A percentile compares a stretch with the other conserved stretches of the same genome.
Conservation (phyloP, 805 yeast genomes). For the Hagleromyces aurorensis region DNA sequence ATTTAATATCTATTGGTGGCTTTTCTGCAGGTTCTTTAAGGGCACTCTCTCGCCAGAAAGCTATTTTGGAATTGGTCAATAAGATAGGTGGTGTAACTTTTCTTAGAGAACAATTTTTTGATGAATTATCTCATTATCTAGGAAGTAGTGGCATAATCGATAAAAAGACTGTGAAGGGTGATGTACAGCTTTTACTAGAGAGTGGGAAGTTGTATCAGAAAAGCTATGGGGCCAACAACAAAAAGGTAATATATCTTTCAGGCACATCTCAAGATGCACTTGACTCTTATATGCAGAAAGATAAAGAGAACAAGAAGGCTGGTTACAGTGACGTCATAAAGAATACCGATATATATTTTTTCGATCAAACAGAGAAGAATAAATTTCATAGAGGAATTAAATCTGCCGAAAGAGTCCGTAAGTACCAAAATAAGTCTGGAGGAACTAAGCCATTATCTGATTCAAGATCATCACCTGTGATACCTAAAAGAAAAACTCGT, state of each 20-base stretch:
- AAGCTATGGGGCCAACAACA: conserved; percentile 15
- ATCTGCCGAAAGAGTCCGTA: conserved; percentile 27
- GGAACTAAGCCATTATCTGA: background rate
- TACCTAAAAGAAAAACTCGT: too few species aligned
- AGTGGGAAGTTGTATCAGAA: conserved; percentile 16
- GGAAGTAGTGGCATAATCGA: conserved; percentile 40
- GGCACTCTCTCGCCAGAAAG: conserved; percentile 37
- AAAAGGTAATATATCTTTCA: conserved; percentile 22
- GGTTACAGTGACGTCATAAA: conserved; percentile 22
- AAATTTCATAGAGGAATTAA: conserved; percentile 25
- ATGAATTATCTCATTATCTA: conserved; percentile 34
- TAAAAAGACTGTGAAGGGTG: conserved; percentile 44
- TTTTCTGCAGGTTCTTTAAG: conserved; percentile 37
- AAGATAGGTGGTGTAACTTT: conserved; percentile 40
- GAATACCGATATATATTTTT: conserved; percentile 29
- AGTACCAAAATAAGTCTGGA: conserved; percentile 16
- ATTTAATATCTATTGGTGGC: conserved; percentile 24
- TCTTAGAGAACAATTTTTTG: conserved; percentile 36
- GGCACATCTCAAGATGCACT: conserved; percentile 13
- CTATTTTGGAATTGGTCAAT: conserved; percentile 36
- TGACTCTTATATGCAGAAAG: conserved; percentile 14
- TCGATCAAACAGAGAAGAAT: conserved; percentile 26
- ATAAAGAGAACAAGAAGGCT: conserved; percentile 23
- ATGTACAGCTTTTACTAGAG: conserved; percentile 28
- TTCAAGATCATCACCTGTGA: background rate